Conservation (phyloP, 768 basidiomycete species). For the Fomitopsis pulvina region DNA sequence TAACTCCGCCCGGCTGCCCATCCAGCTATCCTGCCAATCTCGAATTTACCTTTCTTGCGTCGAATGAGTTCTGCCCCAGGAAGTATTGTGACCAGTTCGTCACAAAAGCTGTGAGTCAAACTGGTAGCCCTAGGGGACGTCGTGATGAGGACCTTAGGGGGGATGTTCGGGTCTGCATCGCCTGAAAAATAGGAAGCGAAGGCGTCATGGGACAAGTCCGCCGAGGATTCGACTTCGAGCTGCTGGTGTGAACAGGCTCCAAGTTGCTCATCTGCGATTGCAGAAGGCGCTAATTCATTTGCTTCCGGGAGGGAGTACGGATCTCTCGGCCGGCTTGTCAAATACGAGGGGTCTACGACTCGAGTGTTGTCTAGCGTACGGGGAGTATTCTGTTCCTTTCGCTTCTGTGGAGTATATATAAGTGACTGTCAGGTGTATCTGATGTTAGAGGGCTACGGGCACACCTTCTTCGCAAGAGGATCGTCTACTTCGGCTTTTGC, state of each 20-base stretch:
- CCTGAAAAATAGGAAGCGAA: slow-evolving; percentile 75
- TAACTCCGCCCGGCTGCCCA: slow-evolving; percentile 92
- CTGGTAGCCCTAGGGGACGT: slow-evolving; percentile 88
- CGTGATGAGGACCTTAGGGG: slow-evolving; percentile 86
- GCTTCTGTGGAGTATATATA: slow-evolving; percentile 45
- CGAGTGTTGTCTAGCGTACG: slow-evolving; percentile 91
- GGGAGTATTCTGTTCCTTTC: slow-evolving; percentile 79
- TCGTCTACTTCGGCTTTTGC: slow-evolving; percentile 74
- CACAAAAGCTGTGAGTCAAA: slow-evolving; percentile 86
- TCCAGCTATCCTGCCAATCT: slow-evolving; percentile 82
- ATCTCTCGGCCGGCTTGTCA: slow-evolving; percentile 44
- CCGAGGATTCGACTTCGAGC: slow-evolving; percentile 49
- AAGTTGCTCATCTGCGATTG: too few species aligned
- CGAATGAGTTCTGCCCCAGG: slow-evolving; percentile 89
- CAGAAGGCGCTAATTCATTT: too few species aligned
- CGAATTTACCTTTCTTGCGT: slow-evolving; percentile 84
- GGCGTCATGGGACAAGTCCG: slow-evolving; percentile 67
- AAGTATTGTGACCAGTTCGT: slow-evolving; percentile 83
- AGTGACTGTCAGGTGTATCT: background rate
- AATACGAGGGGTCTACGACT: slow-evolving; percentile 68
- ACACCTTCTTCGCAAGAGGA: slow-evolving; percentile 72
- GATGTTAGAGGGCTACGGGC: background rate
- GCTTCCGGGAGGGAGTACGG: slow-evolving; percentile 9
- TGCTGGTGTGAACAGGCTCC: slow-evolving; percentile 30
- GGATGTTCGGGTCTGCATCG: slow-evolving; percentile 57